These are phyloP conservation scores for Echinochloa phyllopogon DNA, from an alignment of 176 grass and related monocot species.

Conservation along the genomic window DNA sequence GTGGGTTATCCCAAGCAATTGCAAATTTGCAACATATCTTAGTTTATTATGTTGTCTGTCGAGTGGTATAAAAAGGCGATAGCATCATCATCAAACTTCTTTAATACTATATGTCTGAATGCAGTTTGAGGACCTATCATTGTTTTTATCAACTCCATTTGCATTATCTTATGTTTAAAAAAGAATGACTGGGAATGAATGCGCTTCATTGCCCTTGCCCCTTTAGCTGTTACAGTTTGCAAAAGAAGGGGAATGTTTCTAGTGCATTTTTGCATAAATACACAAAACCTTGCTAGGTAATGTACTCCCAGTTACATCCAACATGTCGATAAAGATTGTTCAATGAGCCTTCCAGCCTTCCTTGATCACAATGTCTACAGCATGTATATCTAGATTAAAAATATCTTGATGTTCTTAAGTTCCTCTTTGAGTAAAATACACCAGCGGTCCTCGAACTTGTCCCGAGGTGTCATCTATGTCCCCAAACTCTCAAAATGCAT, in stretches of 20 bases:
- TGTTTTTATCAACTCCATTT: background rate
- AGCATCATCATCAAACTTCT: background rate
- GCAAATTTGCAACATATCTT: conserved; percentile 6
- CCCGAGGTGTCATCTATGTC: no score
- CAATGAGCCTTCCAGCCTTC: background rate
- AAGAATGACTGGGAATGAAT: background rate
- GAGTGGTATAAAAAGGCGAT: background rate
- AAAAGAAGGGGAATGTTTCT: background rate
- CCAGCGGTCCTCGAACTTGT: no score
- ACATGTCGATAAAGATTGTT: background rate
- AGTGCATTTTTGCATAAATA: background rate
- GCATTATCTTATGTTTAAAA: background rate
- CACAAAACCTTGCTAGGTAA: background rate
- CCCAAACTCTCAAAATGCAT: no score
- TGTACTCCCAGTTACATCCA: background rate
- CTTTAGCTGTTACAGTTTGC: background rate
- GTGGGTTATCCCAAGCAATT: background rate
- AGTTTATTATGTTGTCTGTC: background rate
- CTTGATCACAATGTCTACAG: background rate
- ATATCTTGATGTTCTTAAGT: background rate
- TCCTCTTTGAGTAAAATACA: no score
- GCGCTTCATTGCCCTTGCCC: background rate
- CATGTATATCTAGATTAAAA: background rate
- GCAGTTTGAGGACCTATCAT: background rate
- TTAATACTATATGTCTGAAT: background rate